These are phyloP conservation scores for Leptographium flavum DNA, from an alignment of 2,329 filamentous ascomycete genomes.

Conservation along the genomic window DNA sequence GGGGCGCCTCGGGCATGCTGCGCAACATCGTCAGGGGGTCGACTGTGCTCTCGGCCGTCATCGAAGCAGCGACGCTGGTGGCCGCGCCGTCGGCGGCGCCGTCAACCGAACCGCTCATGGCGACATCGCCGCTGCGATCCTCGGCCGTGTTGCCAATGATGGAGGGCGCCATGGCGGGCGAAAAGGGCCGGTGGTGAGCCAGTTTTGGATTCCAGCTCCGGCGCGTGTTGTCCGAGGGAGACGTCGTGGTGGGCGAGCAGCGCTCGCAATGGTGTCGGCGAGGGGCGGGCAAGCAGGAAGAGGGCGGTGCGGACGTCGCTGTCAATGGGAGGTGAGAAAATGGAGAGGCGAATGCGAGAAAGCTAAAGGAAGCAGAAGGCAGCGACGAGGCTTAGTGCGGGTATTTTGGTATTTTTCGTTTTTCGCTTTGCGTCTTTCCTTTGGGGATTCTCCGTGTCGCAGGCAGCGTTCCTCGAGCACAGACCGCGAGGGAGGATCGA, in stretches of 20 bases:
- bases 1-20: conserved; percentile 17
- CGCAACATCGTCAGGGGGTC: conserved; percentile 33
- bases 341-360: no score
- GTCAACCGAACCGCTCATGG: conserved; percentile 13
- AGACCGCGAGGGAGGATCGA: neutral
- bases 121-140: conserved; percentile 16
- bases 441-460: neutral
- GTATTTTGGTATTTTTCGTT: no score
- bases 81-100: conserved; percentile 15
- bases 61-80: conserved; percentile 15
- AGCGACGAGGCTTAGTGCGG: no score
- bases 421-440: neutral
- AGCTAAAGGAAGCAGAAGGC: no score
- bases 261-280: no score
- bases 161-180: conserved; percentile 21
- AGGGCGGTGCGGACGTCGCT: no score
- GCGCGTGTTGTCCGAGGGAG: no score
- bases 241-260: no score
- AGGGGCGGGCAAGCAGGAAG: no score
- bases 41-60: conserved; percentile 20
- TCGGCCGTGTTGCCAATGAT: conserved; percentile 20
- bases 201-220: neutral
- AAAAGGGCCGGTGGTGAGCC: neutral
- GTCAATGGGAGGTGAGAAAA: no score
- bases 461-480: neutral